A percentile compares a stretch with the other conserved stretches of the same genome.
phyloP scores from a whole-genome alignment of 495 filamentous ascomycete genomes.

The Lophiostoma macrostomum region DNA sequence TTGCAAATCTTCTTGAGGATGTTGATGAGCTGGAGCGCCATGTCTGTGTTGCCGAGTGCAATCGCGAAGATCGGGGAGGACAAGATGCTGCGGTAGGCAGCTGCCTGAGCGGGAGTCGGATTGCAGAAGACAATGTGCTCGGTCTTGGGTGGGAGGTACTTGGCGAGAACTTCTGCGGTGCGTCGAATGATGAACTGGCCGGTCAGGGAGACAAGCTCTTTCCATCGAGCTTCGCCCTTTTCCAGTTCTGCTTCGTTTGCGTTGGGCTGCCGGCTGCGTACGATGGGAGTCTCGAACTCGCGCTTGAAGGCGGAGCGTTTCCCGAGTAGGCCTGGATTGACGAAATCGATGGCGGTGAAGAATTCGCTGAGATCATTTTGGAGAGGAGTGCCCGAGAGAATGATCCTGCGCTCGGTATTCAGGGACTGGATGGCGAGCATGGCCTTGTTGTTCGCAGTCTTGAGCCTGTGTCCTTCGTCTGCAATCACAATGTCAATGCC shows the following conservation, averaged over 20 bases:
- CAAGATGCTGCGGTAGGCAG: slow-evolving; percentile 67
- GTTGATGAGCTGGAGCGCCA: slow-evolving; percentile 72
- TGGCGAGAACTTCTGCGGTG: slow-evolving; percentile 70
- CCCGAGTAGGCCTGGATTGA: slow-evolving; percentile 72
- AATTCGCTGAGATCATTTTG: slow-evolving; percentile 81
- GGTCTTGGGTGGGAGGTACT: slow-evolving; percentile 73
- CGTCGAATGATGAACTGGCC: slow-evolving; percentile 72
- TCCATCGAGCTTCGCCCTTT: slow-evolving; percentile 65
- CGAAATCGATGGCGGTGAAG: slow-evolving; percentile 74
- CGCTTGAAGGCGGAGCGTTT: slow-evolving; percentile 66
- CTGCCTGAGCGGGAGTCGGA: slow-evolving; percentile 64
- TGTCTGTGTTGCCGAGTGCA: slow-evolving; percentile 63
- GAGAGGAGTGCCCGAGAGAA: slow-evolving; percentile 74
- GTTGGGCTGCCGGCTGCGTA: slow-evolving; percentile 69
- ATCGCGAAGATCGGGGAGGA: slow-evolving; percentile 65
- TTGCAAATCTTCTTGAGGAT: slow-evolving; percentile 83
- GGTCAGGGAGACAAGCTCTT: slow-evolving; percentile 67
- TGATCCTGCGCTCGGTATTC: slow-evolving; percentile 63
- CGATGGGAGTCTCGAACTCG: slow-evolving; percentile 71
- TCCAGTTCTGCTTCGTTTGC: slow-evolving; percentile 65
- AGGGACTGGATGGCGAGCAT: slow-evolving; percentile 71
- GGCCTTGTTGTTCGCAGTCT: slow-evolving; percentile 78
- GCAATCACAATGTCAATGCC: slow-evolving; percentile 76
- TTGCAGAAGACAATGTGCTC: slow-evolving; percentile 76
- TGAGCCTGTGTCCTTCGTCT: slow-evolving; percentile 78